Percentiles rank a stretch among this genome's conserved stretches.
These are phyloP conservation scores for Gentiana dahurica DNA, from an alignment of 257 asterid genomes.

Conservation along the genomic window DNA sequence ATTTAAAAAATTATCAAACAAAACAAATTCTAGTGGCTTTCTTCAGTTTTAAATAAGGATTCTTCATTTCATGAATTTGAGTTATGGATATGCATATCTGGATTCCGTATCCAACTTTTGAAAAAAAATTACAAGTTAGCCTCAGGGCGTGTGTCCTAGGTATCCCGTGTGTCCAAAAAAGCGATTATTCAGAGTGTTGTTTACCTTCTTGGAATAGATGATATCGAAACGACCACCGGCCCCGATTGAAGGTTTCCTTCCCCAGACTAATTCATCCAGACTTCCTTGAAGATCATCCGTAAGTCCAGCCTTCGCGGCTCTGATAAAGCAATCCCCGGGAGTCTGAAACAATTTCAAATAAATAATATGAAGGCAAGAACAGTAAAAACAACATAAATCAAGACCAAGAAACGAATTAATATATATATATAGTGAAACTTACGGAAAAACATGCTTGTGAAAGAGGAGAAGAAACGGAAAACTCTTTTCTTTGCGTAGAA, in stretches of 20 bases:
- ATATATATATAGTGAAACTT: conserved; percentile 13
- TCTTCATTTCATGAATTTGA: background rate
- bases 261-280: conserved; percentile 84
- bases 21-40: no score
- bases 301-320: conserved; percentile 69
- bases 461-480: conserved; percentile 51
- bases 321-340: conserved; percentile 54
- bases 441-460: conserved; percentile 78
- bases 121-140: no score
- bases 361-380: conserved; percentile 1
- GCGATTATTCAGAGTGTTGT: background rate
- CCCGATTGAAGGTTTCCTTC: conserved; percentile 73
- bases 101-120: no score
- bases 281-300: conserved; percentile 62
- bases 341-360: conserved; percentile 37
- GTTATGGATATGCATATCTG: background rate
- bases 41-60: background rate
- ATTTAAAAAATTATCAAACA: no score
- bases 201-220: conserved; percentile 56
- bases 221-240: conserved; percentile 66
- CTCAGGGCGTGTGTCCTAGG: no score
- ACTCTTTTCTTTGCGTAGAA: conserved; percentile 64
- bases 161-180: background rate
- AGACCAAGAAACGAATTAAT: no score
- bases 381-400: background rate